Conservation (phyloP, 2,329 filamentous ascomycete species). For the Xylariaceae sp. region DNA sequence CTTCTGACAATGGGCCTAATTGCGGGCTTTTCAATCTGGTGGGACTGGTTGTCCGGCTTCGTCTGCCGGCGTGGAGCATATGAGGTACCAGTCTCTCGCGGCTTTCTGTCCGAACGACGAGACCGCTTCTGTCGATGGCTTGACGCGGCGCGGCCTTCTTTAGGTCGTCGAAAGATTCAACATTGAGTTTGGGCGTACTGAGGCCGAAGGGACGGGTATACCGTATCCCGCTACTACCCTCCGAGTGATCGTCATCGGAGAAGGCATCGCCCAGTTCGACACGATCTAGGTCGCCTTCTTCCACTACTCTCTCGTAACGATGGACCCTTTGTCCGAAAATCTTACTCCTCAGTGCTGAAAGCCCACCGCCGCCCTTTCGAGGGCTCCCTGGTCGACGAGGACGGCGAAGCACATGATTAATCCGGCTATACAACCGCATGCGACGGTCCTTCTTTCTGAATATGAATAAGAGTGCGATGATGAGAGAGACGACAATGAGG, state of each 20-base stretch:
- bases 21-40: conserved; percentile 55
- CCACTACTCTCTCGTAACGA: conserved; percentile 77
- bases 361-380: conserved; percentile 41
- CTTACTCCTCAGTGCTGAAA: conserved; percentile 52
- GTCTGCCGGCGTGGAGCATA: conserved; percentile 50
- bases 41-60: conserved; percentile 52
- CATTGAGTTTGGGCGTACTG: conserved; percentile 58
- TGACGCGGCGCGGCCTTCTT: conserved; percentile 33
- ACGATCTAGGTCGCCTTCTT: conserved; percentile 67
- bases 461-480: conserved; percentile 64
- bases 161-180: conserved; percentile 46
- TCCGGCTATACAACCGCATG: conserved; percentile 51
- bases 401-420: conserved; percentile 41
- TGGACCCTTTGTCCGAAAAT: conserved; percentile 55
- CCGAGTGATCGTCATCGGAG: conserved; percentile 58
- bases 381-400: conserved; percentile 42
- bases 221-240: conserved; percentile 48
- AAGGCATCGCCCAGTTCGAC: conserved; percentile 71
- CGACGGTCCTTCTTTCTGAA: conserved; percentile 76
- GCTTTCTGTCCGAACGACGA: conserved; percentile 80
- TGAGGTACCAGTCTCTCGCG: conserved; percentile 66
- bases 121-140: conserved; percentile 60
- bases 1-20: conserved; percentile 45
- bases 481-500: conserved; percentile 68
- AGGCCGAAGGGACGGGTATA: conserved; percentile 60